Base-by-base conservation (phyloP, 148 eudicot species). In the Chenopodium album region DNA sequence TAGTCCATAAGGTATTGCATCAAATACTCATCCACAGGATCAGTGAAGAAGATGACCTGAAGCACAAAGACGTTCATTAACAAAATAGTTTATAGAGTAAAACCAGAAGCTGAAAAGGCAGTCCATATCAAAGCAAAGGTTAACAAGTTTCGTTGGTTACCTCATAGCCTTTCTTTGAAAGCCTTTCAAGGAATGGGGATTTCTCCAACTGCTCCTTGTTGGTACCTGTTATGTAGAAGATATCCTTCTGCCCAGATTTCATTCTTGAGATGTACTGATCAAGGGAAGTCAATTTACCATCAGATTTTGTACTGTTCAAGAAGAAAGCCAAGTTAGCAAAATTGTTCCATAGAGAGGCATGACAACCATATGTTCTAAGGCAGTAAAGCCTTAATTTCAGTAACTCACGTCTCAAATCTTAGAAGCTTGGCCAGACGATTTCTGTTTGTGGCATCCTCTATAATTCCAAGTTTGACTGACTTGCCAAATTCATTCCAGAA, bases 401-500 rank as follows among this genome's bases (percentile, higher is more conserved):
- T 26, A 29, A 78, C 86, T 75, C 89, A 96, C 99, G 91, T 94
- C 85, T 96, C 99, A 80, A 96, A 88, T 87, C 99, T 88, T 37
- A 96, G 91, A 82, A 96, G 96, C 90, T 96, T 96, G 14, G 99
- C 94, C 84, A 96, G 85, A 63, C 99, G 98, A 85, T 96, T 96
- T 80, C 98, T 92, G 93, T 96, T 96, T 17, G 98, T 84, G 26
- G 99, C 98, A 89, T 96, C 99, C 88, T 96, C 99, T 74, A 96
- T 90, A 26, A 96, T 94, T 67, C 99, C 99, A 82, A 96, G 99
- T 85, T 96, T 96, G 68, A 96, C 89, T 59, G 99, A 94, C 88
- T 96, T 96, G 79, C 99, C 99, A 89, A 94, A 96, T 85, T 96
- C 99, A 85, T 96, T 95, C 99, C 98, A 96, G 90, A 96, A 96